Evolutionary conservation across 345 rosid genomes (phyloP).

Genomic region (Lumnitzera littorea): DNA sequence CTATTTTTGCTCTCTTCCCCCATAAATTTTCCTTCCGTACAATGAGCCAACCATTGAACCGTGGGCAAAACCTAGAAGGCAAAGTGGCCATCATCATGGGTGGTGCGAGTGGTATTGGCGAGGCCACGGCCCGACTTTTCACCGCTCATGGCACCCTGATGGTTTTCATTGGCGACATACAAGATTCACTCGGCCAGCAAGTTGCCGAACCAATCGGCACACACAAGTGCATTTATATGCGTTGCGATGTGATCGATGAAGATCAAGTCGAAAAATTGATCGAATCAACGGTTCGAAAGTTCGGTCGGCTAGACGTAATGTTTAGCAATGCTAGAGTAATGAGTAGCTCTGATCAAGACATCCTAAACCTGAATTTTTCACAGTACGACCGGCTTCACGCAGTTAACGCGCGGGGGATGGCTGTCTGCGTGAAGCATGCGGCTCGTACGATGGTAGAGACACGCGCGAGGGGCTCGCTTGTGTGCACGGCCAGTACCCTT

Average conservation of each 20-base stretch:
- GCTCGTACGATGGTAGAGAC: conserved; percentile 24
- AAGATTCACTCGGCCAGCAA: conserved; percentile 15
- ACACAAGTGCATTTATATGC: conserved; percentile 8
- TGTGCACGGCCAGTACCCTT: conserved; percentile 21
- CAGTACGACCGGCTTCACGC: conserved; percentile 12
- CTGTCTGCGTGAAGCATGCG: conserved; percentile 21
- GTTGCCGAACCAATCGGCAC: conserved; percentile 12
- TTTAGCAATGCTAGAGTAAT: conserved; percentile 21
- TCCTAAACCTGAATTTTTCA: conserved; percentile 12
- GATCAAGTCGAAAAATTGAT: conserved; percentile 15
- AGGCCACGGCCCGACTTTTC: conserved; percentile 8
- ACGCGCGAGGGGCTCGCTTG: conserved; percentile 16
- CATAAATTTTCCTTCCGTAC: too few relatives aligned
- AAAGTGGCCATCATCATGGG: conserved; percentile 24
- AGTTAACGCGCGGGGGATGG: conserved; percentile 19
- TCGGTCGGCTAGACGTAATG: conserved; percentile 22
- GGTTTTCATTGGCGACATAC: conserved; percentile 19
- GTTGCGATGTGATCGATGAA: conserved; percentile 24
- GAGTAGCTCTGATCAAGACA: conserved; percentile 9
- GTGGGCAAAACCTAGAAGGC: not conserved
- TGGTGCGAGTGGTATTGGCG: conserved; percentile 17
- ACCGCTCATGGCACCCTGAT: conserved; percentile 5
- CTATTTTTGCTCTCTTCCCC: too few relatives aligned
- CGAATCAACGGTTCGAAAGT: conserved; percentile 8
- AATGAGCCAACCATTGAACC: too few relatives aligned